Percentiles rank a stretch among this genome's conserved stretches.
Evolutionary conservation across 2,329 filamentous ascomycete species (phyloP).

Genomic region (Basipetospora chlamydospora): DNA sequence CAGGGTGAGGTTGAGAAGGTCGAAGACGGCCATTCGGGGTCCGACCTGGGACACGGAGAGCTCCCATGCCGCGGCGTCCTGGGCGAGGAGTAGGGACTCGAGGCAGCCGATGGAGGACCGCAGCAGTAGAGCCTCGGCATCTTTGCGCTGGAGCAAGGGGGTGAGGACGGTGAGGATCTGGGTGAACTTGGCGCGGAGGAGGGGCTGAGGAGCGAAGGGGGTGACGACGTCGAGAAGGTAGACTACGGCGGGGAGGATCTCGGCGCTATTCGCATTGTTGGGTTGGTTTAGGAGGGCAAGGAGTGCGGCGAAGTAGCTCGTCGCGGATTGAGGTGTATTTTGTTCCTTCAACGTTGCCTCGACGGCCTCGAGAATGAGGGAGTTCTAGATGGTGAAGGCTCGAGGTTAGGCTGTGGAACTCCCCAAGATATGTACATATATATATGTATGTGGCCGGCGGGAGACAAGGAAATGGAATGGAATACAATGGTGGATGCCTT

Average conservation of each 20-base stretch:
- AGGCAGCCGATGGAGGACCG: slow-evolving; percentile 83
- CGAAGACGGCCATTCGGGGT: slow-evolving; percentile 74
- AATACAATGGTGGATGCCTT: too few relatives aligned
- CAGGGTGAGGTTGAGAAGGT: slow-evolving; percentile 68
- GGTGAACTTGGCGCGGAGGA: slow-evolving; percentile 88
- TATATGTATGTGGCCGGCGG: too few relatives aligned
- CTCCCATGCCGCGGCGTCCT: slow-evolving; percentile 80
- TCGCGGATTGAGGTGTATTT: slow-evolving; percentile 68
- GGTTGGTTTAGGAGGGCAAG: slow-evolving; percentile 71
- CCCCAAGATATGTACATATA: too few relatives aligned
- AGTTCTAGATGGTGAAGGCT: slow-evolving; percentile 44
- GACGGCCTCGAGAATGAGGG: slow-evolving; percentile 75
- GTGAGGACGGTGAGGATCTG: slow-evolving; percentile 81
- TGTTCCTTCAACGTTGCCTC: slow-evolving; percentile 87
- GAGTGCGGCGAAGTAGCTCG: slow-evolving; percentile 91
- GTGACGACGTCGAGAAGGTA: slow-evolving; percentile 93
- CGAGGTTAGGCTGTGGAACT: too few relatives aligned
- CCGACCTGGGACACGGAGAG: slow-evolving; percentile 70
- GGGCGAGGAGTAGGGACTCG: slow-evolving; percentile 78
- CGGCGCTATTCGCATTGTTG: slow-evolving; percentile 58
- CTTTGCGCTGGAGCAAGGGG: slow-evolving; percentile 63
- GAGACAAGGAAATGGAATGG: slow-evolving; percentile 4
- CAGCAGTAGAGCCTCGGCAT: slow-evolving; percentile 76
- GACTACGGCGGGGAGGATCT: slow-evolving; percentile 72
- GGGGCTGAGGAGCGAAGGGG: slow-evolving; percentile 65